phyloP scores from a whole-genome alignment of 2,329 filamentous ascomycete species.

The Epichloe sp. region DNA sequence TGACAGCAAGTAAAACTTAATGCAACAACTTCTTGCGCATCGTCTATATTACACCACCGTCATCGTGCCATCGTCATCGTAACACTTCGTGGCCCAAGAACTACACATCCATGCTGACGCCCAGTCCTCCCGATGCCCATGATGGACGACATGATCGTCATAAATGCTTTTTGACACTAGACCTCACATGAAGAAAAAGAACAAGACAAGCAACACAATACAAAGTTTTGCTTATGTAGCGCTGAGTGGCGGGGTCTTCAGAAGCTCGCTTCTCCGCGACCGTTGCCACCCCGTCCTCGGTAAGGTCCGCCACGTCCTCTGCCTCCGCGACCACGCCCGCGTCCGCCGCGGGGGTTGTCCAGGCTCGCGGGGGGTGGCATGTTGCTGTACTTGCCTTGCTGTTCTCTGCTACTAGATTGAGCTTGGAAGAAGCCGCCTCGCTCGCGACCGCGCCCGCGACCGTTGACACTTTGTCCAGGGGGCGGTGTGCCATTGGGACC shows the following conservation, averaged over 20 bases:
- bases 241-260: conserved; percentile 2
- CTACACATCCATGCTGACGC: not conserved
- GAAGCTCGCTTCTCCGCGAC: conserved; percentile 4
- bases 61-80: not conserved
- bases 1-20: too few species aligned
- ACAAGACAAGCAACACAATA: not conserved
- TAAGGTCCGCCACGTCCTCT: conserved; percentile 23
- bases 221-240: not conserved
- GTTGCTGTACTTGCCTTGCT: conserved; percentile 31
- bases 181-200: not conserved
- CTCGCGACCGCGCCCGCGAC: conserved; percentile 17
- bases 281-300: conserved; percentile 22
- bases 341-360: conserved; percentile 28
- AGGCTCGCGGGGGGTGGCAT: conserved; percentile 49
- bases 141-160: not conserved
- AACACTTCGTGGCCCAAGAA: not conserved
- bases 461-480: conserved; percentile 16
- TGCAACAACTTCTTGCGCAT: not conserved
- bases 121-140: not conserved
- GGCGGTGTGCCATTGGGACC: conserved; percentile 17
- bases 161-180: not conserved
- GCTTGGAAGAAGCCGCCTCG: conserved; percentile 15
- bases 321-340: conserved; percentile 26
- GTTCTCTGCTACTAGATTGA: conserved; percentile 6
- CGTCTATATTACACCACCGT: not conserved